Conservation (phyloP, 192 early-diverging fungal genomes). For the Pilaira anomala region DNA sequence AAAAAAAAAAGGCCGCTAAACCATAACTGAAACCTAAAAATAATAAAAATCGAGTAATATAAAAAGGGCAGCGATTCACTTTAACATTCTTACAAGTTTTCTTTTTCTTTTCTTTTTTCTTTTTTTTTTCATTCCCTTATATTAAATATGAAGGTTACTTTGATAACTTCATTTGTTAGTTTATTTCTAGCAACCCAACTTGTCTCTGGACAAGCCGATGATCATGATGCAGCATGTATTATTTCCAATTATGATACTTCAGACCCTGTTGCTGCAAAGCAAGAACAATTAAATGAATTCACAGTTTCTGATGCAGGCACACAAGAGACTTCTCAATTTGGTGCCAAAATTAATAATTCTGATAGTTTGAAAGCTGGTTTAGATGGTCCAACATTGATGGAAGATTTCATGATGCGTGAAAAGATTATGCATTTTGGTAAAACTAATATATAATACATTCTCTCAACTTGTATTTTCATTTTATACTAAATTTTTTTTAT, state of each 20-base stretch:
- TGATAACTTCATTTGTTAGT: constrained; percentile 11
- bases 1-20: no score
- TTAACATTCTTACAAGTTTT: no score
- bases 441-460: background rate
- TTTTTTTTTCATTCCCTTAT: no score
- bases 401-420: constrained; percentile 29
- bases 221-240: background rate
- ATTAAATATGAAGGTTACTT: constrained; percentile 2
- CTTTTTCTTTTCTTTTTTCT: no score
- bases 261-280: constrained; percentile 1
- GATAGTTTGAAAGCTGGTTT: constrained; percentile 28
- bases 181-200: background rate
- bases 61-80: no score
- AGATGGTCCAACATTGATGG: constrained; percentile 30
- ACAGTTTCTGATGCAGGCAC: constrained; percentile 16
- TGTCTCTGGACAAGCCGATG: background rate
- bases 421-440: constrained; percentile 32
- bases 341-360: constrained; percentile 25
- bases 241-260: background rate
- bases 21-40: no score
- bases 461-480: background rate
- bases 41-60: no score
- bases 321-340: constrained; percentile 24
- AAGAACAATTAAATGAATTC: constrained; percentile 5
- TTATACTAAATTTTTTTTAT: background rate